phyloP scores from a whole-genome alignment of 805 yeast genomes.

The Starmerella apicola region DNA sequence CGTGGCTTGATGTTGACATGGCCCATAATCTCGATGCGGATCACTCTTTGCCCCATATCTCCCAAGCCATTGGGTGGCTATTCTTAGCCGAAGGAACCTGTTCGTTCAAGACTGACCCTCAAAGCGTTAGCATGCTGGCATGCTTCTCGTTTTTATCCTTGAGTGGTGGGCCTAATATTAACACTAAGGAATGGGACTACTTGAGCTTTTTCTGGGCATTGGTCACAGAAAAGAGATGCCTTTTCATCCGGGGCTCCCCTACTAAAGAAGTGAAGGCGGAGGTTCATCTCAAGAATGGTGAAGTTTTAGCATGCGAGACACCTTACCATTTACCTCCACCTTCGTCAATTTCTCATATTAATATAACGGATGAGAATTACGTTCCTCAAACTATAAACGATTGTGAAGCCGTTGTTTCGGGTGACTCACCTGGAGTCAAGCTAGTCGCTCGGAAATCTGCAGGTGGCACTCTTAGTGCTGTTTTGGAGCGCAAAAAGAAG shows the following conservation, averaged over 20 bases:
- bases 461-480: conserved; percentile 4
- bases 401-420: background rate
- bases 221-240: conserved; percentile 66
- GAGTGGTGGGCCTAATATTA: conserved; percentile 12
- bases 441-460: background rate
- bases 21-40: conserved; percentile 29
- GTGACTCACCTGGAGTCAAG: no score
- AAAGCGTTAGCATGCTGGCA: conserved; percentile 57
- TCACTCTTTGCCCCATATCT: conserved; percentile 66
- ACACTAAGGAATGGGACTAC: conserved; percentile 57
- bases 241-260: conserved; percentile 61
- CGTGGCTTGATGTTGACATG: background rate
- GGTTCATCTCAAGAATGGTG: conserved; percentile 23
- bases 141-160: conserved; percentile 33
- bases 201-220: conserved; percentile 84
- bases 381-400: background rate
- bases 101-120: conserved; percentile 51
- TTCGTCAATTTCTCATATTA: background rate
- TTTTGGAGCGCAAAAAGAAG: background rate
- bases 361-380: conserved; percentile 5
- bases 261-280: conserved; percentile 39
- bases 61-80: conserved; percentile 74
- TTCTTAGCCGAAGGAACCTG: conserved; percentile 90
- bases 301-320: background rate
- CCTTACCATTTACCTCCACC: conserved; percentile 14